phyloP scores from a whole-genome alignment of 148 eudicot genomes.

The Bassia scoparia region DNA sequence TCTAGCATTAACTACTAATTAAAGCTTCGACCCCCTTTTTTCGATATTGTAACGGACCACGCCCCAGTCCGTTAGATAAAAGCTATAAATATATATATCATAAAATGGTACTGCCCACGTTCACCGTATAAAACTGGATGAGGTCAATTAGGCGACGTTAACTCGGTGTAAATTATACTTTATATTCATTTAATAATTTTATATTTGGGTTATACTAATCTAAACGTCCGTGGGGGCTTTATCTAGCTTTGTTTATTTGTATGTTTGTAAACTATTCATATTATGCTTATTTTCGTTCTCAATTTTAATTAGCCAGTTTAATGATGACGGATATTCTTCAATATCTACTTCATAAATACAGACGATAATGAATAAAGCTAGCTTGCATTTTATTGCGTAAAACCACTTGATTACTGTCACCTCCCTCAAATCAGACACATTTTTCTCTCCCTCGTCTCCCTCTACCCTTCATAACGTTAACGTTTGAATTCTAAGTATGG shows the following conservation, averaged over 20 bases:
- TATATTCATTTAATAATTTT: too few species aligned
- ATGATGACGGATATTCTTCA: background rate
- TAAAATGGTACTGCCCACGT: too few species aligned
- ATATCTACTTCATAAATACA: slow-evolving; percentile 34
- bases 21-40: background rate
- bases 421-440: slow-evolving; percentile 10
- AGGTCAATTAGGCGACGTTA: too few species aligned
- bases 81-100: too few species aligned
- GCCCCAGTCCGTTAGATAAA: too few species aligned
- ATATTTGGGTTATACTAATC: too few species aligned
- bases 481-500: slow-evolving; percentile 80
- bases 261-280: background rate
- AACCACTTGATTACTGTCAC: slow-evolving; percentile 66
- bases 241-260: background rate
- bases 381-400: slow-evolving; percentile 56
- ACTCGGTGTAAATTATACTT: too few species aligned
- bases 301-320: background rate
- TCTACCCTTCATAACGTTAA: slow-evolving; percentile 33
- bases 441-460: slow-evolving; percentile 28
- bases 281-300: background rate
- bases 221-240: too few species aligned
- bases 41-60: too few species aligned
- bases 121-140: too few species aligned
- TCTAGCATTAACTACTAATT: too few species aligned
- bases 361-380: slow-evolving; percentile 32